Base-by-base conservation (phyloP, 208 protist species). In the Phytomonas sp. region DNA sequence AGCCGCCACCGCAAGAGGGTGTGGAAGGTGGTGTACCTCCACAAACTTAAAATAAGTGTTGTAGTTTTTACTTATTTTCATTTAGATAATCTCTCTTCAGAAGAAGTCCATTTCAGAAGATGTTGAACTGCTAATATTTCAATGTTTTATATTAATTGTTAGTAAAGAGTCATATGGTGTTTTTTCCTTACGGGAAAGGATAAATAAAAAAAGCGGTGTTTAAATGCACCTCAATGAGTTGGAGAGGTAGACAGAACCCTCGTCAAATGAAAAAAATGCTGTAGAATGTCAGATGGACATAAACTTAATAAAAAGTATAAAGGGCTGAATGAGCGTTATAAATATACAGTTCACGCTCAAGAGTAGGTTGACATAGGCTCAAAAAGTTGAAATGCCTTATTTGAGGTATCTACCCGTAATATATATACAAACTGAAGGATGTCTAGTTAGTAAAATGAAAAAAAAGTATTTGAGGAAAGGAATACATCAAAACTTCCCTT, bases 1-100 rank as follows among this genome's bases (percentile, higher is more conserved):
- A 71, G 52, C 31, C 65, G 66, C 7, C 75, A 72, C 72, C 31
- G 60, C 36, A 60, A 40, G 45, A 79, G 69, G 72, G 67, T 66
- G 60, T 62, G 71, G 74, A 70, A 79, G 69, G 29, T 36, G 68
- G 64, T 52, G 59, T 6, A 8, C 76, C 29, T 59, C 66, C 73
- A 40, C 72, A 76, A 68, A 19, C 45, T 37, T 73, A 77, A 49
- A 64, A 56, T 42, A 42, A 40, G 59, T 40, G 19, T 49, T 49
- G 6, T 10, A 4, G 1, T 2, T 10, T 16, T 49, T 49, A 10
- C 19, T 19, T 49, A 49, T 19, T 49, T 49, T 49, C 2, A 49
- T 49, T 49, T 19, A 23, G 3, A 49, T 49, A 49, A 49, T 4
- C 19, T 19, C 40, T 4, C 2, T 49, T 49, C 40, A 49, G 19